Conservation (phyloP, 1,284 basidiomycete species). For the Cutaneotrichosporon arboriforme region DNA sequence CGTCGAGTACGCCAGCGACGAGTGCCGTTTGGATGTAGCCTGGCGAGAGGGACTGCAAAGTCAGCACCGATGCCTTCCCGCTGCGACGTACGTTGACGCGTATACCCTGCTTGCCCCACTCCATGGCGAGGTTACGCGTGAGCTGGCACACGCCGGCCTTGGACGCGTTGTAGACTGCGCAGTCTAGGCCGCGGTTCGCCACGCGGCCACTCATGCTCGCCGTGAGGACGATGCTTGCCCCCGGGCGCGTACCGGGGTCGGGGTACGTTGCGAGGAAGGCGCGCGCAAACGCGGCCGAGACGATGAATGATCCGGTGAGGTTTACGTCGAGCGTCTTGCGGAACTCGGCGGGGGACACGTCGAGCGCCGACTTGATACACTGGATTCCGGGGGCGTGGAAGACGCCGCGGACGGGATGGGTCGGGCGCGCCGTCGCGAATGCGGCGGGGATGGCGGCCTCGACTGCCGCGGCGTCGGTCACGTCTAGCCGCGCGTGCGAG, state of each 20-base stretch:
- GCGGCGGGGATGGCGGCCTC: constrained; percentile 59
- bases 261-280: constrained; percentile 61
- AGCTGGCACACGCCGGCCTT: constrained; percentile 78
- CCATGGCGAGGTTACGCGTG: constrained; percentile 75
- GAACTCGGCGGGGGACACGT: constrained; percentile 65
- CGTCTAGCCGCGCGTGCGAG: constrained; percentile 62
- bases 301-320: constrained; percentile 67
- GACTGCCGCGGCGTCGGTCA: constrained; percentile 57
- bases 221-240: constrained; percentile 64
- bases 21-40: constrained; percentile 55
- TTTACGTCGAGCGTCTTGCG: constrained; percentile 67
- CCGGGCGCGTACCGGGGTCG: neutral
- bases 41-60: constrained; percentile 1
- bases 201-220: constrained; percentile 81
- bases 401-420: constrained; percentile 31
- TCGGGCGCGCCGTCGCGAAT: constrained; percentile 59
- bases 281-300: constrained; percentile 70
- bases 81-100: constrained; percentile 50
- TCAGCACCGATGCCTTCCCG: neutral
- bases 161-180: constrained; percentile 52
- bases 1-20: constrained; percentile 20
- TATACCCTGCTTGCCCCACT: constrained; percentile 64
- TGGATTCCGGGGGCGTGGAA: constrained; percentile 71
- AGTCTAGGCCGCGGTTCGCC: constrained; percentile 61
- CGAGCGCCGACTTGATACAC: constrained; percentile 58